phyloP scores from a whole-genome alignment of 139 green algal genomes.

The Raphidocelis subcapitata region DNA sequence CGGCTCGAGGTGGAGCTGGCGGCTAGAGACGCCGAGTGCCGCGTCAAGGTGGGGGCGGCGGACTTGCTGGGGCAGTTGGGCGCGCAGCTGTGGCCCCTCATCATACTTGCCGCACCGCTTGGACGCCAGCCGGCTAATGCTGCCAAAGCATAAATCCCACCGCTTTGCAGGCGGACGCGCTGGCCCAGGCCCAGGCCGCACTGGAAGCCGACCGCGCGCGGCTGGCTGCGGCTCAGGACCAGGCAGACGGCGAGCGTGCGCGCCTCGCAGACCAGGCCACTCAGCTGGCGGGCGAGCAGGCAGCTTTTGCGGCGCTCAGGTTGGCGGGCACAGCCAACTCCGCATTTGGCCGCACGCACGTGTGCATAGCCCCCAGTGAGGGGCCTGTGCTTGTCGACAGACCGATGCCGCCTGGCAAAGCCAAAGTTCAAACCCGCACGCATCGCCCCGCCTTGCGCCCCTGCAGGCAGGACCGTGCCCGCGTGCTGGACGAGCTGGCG shows the following conservation, averaged over 20 bases:
- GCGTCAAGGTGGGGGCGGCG: slow-evolving; percentile 6
- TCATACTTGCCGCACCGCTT: too few species aligned
- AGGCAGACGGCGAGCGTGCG: background rate
- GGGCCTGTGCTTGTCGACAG: too few species aligned
- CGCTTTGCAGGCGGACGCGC: slow-evolving; percentile 10
- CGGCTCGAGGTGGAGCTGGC: slow-evolving; percentile 28
- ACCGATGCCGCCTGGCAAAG: too few species aligned
- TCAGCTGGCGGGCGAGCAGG: slow-evolving; percentile 7
- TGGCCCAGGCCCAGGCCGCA: background rate
- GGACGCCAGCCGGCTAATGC: too few species aligned
- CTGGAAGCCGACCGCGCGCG: slow-evolving; percentile 1
- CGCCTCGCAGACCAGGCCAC: slow-evolving; percentile 23
- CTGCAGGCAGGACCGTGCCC: background rate
- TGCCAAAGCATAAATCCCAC: too few species aligned
- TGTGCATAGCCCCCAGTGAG: too few species aligned
- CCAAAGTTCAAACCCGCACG: too few species aligned
- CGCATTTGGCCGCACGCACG: too few species aligned
- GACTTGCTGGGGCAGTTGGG: background rate
- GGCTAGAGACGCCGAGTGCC: slow-evolving; percentile 17
- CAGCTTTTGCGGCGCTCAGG: background rate
- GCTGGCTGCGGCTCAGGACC: slow-evolving; percentile 9
- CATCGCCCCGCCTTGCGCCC: too few species aligned
- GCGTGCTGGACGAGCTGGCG: slow-evolving; percentile 4
- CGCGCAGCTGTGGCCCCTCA: too few species aligned
- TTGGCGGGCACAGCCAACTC: background rate